Conservation (phyloP, 23 red algal species). For the Porphyridium purpureum region DNA sequence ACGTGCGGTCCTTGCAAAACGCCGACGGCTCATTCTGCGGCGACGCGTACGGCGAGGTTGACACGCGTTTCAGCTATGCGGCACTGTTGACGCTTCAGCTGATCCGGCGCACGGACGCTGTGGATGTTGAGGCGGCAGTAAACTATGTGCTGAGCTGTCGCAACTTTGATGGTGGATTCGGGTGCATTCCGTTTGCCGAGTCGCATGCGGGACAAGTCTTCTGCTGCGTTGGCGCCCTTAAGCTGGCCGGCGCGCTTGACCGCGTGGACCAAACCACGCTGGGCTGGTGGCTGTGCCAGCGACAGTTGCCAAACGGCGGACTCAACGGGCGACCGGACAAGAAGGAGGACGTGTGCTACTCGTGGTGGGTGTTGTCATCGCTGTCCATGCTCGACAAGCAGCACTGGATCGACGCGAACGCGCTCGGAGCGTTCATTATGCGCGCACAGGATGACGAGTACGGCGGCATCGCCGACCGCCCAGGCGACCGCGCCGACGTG, state of each 20-base stretch:
- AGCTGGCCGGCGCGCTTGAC: conserved; percentile 26
- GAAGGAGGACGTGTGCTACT: conserved; percentile 93
- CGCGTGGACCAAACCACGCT: conserved; percentile 18
- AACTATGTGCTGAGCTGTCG: conserved; percentile 41
- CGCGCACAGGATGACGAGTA: conserved; percentile 38
- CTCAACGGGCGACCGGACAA: conserved; percentile 98
- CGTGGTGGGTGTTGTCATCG: conserved; percentile 90
- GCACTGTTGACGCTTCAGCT: conserved; percentile 39
- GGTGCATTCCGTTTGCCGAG: conserved; percentile 81
- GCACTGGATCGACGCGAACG: conserved; percentile 47
- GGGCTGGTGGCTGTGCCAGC: conserved; percentile 54
- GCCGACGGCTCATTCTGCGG: conserved; percentile 76
- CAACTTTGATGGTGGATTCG: conserved; percentile 97
- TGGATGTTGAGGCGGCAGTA: conserved; percentile 31
- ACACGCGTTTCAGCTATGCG: conserved; percentile 82
- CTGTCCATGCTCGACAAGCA: conserved; percentile 48
- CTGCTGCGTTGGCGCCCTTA: conserved; percentile 73
- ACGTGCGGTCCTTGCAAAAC: conserved; percentile 47
- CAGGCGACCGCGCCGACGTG: conserved; percentile 73
- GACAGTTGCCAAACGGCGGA: conserved; percentile 75
- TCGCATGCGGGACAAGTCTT: conserved; percentile 95
- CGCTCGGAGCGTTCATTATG: conserved; percentile 53
- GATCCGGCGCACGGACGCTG: conserved; percentile 9
- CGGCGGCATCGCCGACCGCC: conserved; percentile 85
- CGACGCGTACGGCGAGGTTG: conserved; percentile 80